Evolutionary conservation across 83 land plant species (phyloP), one percentile per base, ranked within the genome.

Genomic region (Isoetes engelmannii): DNA sequence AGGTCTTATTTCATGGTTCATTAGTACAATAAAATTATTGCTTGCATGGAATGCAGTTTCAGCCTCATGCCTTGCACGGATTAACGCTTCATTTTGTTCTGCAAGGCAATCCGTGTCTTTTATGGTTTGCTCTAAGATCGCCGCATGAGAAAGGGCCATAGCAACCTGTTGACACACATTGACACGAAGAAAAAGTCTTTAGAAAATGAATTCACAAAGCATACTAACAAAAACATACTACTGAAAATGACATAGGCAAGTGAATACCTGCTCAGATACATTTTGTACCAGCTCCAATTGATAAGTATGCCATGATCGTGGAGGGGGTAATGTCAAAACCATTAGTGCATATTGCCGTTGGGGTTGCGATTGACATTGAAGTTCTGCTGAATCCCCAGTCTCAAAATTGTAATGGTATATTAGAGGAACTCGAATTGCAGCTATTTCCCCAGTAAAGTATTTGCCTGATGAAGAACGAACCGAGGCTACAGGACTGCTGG

Each of bases 101-200:
- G 17, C 84, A 7, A 92, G 71, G 18, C 75, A 74, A 46, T 85
- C 89, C 48, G 87, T 81, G 81, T 86, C 85, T 48, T 81, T 65
- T 42, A 85, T 87, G 5, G 98, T 86, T 65, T 92, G 95, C 69
- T 92, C 98, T 63, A 92, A 72, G 61, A 92, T 85, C 4, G 95
- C 79, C 60, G 98, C 98, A 80, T 92, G 98, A n/a, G 98, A 92
- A 10, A 92, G 82, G 15, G 98, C 98, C n/a, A 92, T 95, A 68
- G 98, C 98, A 6, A 93, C 98, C 77, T 93, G 86, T 48, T 12
- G 4, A 37, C 57, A 49, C 5, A 21, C 60, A 37, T 5, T 5
- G 5, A 76, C 66, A 57, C 1, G 61, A 4, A 68, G 12, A 21
- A 55, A 57, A 18, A 61, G 37, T 28, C 37, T 28, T 28, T 28